Base-by-base conservation (phyloP, 2,329 filamentous ascomycete species). In the Sporothrix inflata region DNA sequence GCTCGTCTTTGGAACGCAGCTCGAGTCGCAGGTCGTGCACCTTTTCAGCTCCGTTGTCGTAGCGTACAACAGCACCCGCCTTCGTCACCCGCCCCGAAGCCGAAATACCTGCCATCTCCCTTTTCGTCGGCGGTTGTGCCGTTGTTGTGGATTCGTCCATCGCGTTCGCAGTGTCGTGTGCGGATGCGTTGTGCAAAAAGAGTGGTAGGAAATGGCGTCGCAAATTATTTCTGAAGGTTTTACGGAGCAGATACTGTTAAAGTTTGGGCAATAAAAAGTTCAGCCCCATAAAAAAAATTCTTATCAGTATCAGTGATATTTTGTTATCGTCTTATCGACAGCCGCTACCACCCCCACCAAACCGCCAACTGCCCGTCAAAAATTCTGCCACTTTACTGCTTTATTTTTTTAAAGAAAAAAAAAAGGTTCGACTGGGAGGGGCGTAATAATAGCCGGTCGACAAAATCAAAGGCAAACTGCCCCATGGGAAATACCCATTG, bases 1-100 rank as follows among this genome's bases (percentile, higher is more conserved):
- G 82, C 77, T 89, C 87, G 72, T 83, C 78, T 74, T 85, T 86
- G 53, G 86, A 81, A 38, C 84, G 76, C 57, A 91, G 84, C 75
- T 88, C 83, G 42, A 85, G 86, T 71, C 86, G 82, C 60, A 84
- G 78, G 73, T 83, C 81, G 71, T 84, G 81, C 42, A 89, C 82
- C 11, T 83, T 79, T 34, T 87, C 80, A 12, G 87, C 87, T 74
- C 87, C 87, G 81, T 87, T 89, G 73, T 73, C 66, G 49, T 72
- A 69, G 14, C n/a, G 51, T 16, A 51, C 70, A 14, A 73, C 11
- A 5, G 53, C 69, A 2, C 24, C 24, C 24, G 49, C 8, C 21
- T 47, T 68, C 11, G 55, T 45, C 38, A 66, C 61, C 21, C 34
- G 38, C 12, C 38, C 47, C 16, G 27, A 42, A 1, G 68, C 24